These are phyloP conservation scores for Ustilago lituana DNA, from an alignment of 1,284 basidiomycete species.

Conservation along the genomic window DNA sequence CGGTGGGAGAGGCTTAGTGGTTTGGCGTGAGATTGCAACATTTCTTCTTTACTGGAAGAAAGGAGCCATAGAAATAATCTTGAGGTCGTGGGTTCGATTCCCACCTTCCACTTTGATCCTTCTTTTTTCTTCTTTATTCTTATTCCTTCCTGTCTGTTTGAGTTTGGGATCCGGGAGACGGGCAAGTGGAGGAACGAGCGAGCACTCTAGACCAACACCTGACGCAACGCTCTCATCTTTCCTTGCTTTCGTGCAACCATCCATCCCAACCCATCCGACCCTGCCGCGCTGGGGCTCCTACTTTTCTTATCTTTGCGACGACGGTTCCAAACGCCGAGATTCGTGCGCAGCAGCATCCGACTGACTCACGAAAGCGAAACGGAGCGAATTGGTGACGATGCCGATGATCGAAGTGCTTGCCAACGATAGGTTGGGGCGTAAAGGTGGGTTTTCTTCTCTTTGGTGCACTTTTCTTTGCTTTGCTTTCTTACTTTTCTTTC, in stretches of 20 bases:
- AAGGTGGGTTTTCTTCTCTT: constrained; percentile 73
- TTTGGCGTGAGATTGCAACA: constrained; percentile 60
- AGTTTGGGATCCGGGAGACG: constrained; percentile 18
- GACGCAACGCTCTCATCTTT: not conserved
- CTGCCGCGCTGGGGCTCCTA: no score
- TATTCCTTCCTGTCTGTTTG: no score
- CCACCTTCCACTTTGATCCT: constrained; percentile 51
- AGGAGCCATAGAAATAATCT: constrained; percentile 31
- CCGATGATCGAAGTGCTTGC: constrained; percentile 82
- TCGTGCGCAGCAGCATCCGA: no score
- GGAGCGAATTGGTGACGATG: no score
- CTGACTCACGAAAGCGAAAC: no score
- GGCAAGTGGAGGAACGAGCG: constrained; percentile 29
- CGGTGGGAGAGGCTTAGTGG: constrained; percentile 58
- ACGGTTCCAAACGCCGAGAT: no score
- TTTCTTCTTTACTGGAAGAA: constrained; percentile 11
- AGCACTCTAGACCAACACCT: no score
- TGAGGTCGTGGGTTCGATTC: constrained; percentile 59
- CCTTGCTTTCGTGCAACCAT: no score
- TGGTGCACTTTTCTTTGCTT: not conserved
- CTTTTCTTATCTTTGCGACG: no score
- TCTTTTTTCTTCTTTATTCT: not conserved
- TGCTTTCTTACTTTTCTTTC: not conserved
- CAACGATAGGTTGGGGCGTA: constrained; percentile 94
- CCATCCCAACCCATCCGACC: not conserved